These are phyloP conservation scores for Paratrypanosoma confusum DNA, from an alignment of 208 protist species.

Conservation along the genomic window DNA sequence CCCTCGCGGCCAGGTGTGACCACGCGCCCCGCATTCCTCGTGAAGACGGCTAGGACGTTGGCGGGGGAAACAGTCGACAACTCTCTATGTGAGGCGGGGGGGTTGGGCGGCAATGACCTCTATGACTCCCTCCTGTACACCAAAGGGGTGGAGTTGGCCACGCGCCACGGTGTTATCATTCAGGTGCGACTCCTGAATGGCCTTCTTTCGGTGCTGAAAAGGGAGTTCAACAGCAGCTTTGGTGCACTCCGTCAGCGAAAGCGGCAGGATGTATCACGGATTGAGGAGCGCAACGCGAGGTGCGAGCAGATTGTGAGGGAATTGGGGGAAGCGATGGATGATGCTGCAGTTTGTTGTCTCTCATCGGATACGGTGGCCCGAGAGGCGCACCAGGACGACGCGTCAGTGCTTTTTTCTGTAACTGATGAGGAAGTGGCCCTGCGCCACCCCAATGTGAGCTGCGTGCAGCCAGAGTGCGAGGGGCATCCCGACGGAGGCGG, in stretches of 20 bases:
- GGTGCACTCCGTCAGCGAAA: constrained; percentile 45
- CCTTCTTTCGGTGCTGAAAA: constrained; percentile 33
- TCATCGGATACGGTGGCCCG: constrained; percentile 1
- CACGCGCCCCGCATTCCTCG: too few relatives aligned
- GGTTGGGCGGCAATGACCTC: constrained; percentile 2
- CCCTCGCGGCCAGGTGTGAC: constrained; percentile 3
- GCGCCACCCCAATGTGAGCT: constrained; percentile 37
- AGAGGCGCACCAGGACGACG: constrained; percentile 55
- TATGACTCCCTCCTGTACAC: constrained; percentile 37
- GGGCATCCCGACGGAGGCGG: neutral
- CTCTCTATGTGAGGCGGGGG: neutral
- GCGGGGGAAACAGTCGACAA: neutral
- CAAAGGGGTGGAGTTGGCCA: constrained; percentile 78
- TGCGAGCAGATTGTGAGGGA: constrained; percentile 65
- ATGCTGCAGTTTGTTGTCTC: neutral
- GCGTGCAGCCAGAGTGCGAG: constrained; percentile 1
- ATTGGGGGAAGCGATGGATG: constrained; percentile 25
- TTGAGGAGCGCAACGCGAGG: constrained; percentile 71
- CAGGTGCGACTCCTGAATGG: constrained; percentile 58
- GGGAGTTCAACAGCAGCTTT: constrained; percentile 55
- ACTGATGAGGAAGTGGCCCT: constrained; percentile 63
- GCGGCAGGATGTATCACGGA: constrained; percentile 26
- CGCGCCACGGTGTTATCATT: constrained; percentile 33
- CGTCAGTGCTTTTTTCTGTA: constrained; percentile 51
- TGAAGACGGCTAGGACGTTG: neutral